Percentiles rank a stretch among this genome's conserved stretches.
These are phyloP conservation scores for Nicotiana undulata DNA, from an alignment of 257 asterid species.

Conservation along the genomic window DNA sequence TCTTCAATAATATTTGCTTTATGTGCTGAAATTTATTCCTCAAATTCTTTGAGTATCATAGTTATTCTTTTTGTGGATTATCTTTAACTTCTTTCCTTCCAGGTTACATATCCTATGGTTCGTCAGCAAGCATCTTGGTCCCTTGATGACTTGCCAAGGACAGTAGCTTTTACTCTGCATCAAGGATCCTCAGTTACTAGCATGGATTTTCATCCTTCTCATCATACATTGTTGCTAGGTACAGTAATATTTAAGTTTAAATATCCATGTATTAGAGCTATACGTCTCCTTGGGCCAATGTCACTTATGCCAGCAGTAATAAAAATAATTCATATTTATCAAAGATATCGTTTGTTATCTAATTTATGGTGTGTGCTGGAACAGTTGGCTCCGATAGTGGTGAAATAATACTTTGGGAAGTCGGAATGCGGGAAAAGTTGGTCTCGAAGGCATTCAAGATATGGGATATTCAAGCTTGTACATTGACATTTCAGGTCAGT, in stretches of 20 bases:
- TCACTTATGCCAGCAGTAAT: neutral
- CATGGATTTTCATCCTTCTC: constrained; percentile 95
- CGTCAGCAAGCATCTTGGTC: constrained; percentile 88
- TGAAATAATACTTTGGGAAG: constrained; percentile 88
- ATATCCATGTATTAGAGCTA: neutral
- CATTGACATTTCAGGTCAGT: constrained; percentile 69
- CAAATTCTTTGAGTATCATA: neutral
- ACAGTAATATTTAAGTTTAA: constrained; percentile 9
- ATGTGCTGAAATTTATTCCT: neutral
- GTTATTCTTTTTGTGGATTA: neutral
- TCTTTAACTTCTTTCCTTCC: constrained; percentile 12
- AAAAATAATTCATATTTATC: neutral
- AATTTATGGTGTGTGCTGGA: constrained; percentile 4
- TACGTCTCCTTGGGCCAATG: too few species aligned
- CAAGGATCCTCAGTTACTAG: constrained; percentile 82
- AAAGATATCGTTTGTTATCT: neutral
- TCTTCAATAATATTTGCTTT: constrained; percentile 1
- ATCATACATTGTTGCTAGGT: constrained; percentile 82
- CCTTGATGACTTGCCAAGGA: constrained; percentile 86
- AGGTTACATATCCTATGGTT: constrained; percentile 87
- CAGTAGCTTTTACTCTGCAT: constrained; percentile 76
- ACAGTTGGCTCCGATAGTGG: constrained; percentile 91
- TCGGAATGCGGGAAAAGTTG: constrained; percentile 73
- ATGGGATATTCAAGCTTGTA: constrained; percentile 74
- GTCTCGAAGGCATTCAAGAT: constrained; percentile 74